These are phyloP conservation scores for Microbotryum violaceum DNA, from an alignment of 1,284 basidiomycete genomes.

Conservation along the genomic window DNA sequence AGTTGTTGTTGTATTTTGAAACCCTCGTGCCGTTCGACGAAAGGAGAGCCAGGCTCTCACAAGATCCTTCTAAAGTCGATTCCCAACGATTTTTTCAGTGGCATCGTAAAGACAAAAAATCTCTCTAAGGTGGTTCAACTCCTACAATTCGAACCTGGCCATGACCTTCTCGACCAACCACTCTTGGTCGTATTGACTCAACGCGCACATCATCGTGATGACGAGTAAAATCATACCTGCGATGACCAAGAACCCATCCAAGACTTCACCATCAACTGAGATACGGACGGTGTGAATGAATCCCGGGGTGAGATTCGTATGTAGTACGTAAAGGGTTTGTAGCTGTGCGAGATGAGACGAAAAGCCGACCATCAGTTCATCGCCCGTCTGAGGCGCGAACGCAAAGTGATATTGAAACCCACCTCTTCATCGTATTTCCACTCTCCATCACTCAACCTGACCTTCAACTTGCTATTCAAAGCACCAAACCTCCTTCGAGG, in stretches of 20 bases:
- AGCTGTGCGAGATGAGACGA: background rate
- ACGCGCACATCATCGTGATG: background rate
- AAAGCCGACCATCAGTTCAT: background rate
- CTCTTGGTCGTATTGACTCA: too few species aligned
- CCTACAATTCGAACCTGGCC: too few species aligned
- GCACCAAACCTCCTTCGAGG: conserved; percentile 28
- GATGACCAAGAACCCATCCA: background rate
- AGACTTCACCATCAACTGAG: conserved; percentile 4
- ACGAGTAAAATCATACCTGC: background rate
- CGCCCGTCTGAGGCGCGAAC: background rate
- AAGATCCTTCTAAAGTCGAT: too few species aligned
- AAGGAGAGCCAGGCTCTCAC: too few species aligned
- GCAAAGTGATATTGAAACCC: background rate
- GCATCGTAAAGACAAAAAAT: too few species aligned
- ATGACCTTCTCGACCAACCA: too few species aligned
- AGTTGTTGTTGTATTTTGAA: too few species aligned
- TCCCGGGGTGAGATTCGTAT: conserved; percentile 15
- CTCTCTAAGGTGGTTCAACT: too few species aligned
- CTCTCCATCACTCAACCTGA: conserved; percentile 23
- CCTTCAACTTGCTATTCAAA: conserved; percentile 1
- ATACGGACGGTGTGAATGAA: conserved; percentile 23
- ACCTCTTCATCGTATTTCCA: conserved; percentile 32
- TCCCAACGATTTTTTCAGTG: too few species aligned
- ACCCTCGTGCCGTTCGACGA: too few species aligned
- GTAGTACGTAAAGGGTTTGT: conserved; percentile 30